Conservation (phyloP, 306 rosid genomes). For the Dicorynia guianensis region DNA sequence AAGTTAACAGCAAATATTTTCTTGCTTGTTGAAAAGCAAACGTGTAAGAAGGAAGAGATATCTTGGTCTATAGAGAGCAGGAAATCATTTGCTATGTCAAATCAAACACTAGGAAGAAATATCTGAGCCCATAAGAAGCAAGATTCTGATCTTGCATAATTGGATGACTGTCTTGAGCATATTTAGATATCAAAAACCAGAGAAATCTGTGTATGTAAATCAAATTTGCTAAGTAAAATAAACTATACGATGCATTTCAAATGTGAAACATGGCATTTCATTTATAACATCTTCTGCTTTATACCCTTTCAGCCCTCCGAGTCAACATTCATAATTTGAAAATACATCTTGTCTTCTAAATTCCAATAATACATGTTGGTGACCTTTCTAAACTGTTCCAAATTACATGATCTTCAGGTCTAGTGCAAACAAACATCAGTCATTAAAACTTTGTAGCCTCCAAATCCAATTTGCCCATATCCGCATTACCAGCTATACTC, state of each 20-base stretch:
- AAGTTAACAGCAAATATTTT: too few relatives aligned
- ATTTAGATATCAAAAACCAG: neutral
- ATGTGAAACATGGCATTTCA: neutral
- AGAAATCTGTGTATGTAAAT: neutral
- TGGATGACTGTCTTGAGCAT: neutral
- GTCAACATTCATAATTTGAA: slow-evolving; percentile 16
- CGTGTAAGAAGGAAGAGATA: too few relatives aligned
- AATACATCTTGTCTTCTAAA: neutral
- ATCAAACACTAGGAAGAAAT: slow-evolving; percentile 12
- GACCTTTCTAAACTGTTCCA: neutral
- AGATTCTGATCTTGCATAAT: neutral
- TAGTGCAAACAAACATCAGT: neutral
- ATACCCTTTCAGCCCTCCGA: slow-evolving; percentile 17
- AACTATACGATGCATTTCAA: slow-evolving; percentile 27
- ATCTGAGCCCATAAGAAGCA: neutral
- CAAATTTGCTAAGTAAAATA: neutral
- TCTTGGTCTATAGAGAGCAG: too few relatives aligned
- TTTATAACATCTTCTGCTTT: neutral
- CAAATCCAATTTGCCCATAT: slow-evolving; percentile 30
- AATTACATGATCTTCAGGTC: slow-evolving; percentile 8
- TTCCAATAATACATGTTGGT: neutral
- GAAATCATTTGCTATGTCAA: too few relatives aligned
- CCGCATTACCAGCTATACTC: slow-evolving; percentile 33
- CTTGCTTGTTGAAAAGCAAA: too few relatives aligned
- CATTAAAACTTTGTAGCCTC: slow-evolving; percentile 27